Evolutionary conservation across 257 asterid genomes (phyloP), one percentile per base, ranked within the genome.

Genomic region (Jasminum sambac): DNA sequence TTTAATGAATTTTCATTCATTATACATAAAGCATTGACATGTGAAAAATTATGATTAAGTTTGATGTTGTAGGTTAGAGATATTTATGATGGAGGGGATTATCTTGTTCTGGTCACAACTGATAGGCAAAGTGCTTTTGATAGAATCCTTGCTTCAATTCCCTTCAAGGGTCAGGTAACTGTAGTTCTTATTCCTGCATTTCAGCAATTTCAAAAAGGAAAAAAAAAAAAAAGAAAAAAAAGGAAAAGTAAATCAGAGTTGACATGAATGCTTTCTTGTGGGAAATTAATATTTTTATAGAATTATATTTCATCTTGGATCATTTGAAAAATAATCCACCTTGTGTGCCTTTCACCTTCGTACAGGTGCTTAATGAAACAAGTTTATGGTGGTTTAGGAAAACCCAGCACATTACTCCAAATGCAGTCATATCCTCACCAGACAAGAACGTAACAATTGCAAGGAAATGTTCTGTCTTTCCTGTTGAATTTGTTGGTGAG

Each of bases 401-500:
- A 72, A 91, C 96, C 78, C 88, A 78, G 73, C 96, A 95, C 80
- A 95, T 95, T 68, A 80, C 81, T 78, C 89, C 93, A 25, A 89
- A 95, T 83, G 96, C 96, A 72, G 88, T 89, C 72, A 80, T 95
- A 71, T 86, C 87, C 30, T 80, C 85, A 14, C 99, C 99, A 6
- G 99, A 91, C 81, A 78, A 74, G 78, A 95, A 91, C 61, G 99
- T 89, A 24, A 95, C 99, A 19, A 88, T 95, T 74, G 99, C 95
- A n/a, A 91, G 86, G 86, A 95, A 95, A 76, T 95, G 99, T 70
- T 82, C 86, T 0, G 99, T 95, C 23, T 95, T 95, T 74, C 97
- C 98, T 8, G 91, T 95, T 75, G 99, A 95, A 81, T 95, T 95
- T 78, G 99, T 95, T 44, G 98, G 99, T 95, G 79, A 85, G 95